Evolutionary conservation across 1,284 basidiomycete genomes (phyloP).

Genomic region (Entoloma clypeatum): DNA sequence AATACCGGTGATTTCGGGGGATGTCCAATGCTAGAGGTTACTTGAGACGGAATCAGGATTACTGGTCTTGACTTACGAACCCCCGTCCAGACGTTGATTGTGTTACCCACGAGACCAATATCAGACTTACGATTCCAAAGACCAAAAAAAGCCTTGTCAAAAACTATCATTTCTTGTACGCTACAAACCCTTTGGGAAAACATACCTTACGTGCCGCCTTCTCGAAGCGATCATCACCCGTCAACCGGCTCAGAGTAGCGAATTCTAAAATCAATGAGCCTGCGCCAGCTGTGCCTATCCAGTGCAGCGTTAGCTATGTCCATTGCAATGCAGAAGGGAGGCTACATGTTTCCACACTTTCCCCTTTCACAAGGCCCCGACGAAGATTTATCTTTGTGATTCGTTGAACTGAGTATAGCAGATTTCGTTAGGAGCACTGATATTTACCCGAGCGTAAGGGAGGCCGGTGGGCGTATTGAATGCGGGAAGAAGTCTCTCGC

Average conservation of each 20-base stretch:
- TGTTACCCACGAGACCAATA: constrained; percentile 84
- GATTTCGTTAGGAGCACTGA: constrained; percentile 13
- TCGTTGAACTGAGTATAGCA: constrained; percentile 10
- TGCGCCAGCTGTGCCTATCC: constrained; percentile 81
- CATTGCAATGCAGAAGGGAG: constrained; percentile 14
- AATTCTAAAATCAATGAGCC: constrained; percentile 91
- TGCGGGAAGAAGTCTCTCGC: constrained; percentile 79
- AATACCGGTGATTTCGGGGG: constrained; percentile 74
- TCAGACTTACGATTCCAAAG: constrained; percentile 87
- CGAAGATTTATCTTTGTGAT: constrained; percentile 65
- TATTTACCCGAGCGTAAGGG: constrained; percentile 77
- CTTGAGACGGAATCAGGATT: constrained; percentile 1
- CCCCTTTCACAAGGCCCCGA: constrained; percentile 62
- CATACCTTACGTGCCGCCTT: constrained; percentile 64
- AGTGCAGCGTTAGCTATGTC: constrained; percentile 10
- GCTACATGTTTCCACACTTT: constrained; percentile 78
- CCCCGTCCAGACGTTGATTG: constrained; percentile 76
- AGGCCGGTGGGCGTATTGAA: constrained; percentile 87
- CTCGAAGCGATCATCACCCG: constrained; percentile 85
- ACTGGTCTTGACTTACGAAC: constrained; percentile 40
- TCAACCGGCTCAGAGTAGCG: constrained; percentile 84
- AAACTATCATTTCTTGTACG: constrained; percentile 1
- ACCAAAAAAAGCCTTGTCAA: constrained; percentile 72
- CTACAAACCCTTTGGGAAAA: neutral
- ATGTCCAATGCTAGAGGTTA: constrained; percentile 54